Percentiles rank a stretch among this genome's conserved stretches.
phyloP scores from a whole-genome alignment of 176 grass and related monocot species.

The Pontederia paniculata region DNA sequence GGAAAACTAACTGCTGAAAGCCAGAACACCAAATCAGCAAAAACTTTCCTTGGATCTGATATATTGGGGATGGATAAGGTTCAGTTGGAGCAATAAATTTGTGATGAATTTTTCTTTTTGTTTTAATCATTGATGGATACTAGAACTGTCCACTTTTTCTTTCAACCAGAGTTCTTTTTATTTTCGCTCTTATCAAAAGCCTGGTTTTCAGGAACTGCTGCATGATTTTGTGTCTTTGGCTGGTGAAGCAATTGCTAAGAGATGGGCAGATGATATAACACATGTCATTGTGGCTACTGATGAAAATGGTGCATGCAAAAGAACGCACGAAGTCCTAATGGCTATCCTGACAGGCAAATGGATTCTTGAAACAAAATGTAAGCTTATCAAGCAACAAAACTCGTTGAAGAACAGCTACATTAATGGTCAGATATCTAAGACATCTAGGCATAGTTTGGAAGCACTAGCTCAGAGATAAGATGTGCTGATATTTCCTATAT shows the following conservation, averaged over 20 bases:
- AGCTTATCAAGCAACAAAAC: too few species aligned
- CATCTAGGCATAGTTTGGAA: too few species aligned
- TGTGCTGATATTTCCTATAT: too few species aligned
- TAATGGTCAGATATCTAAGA: too few species aligned
- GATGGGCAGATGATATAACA: slow-evolving; percentile 14
- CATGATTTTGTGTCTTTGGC: neutral
- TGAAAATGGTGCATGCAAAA: neutral
- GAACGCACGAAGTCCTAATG: slow-evolving; percentile 21
- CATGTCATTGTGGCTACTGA: slow-evolving; percentile 12
- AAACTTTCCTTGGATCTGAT: too few species aligned
- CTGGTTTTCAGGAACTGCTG: slow-evolving; percentile 8
- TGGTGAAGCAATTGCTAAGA: slow-evolving; percentile 7
- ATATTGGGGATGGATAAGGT: too few species aligned
- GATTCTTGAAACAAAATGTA: slow-evolving; percentile 22
- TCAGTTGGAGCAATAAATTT: too few species aligned
- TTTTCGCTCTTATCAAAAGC: neutral
- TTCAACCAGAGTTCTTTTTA: neutral
- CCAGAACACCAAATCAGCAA: too few species aligned
- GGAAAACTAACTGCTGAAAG: neutral
- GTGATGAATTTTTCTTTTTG: neutral
- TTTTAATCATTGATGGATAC: neutral
- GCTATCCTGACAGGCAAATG: slow-evolving; percentile 21
- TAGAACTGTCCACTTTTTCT: neutral
- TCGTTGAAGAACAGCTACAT: neutral
- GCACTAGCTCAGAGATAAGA: too few species aligned